Conservation (phyloP, 768 basidiomycete genomes). For the Psilocybe cyanescens region DNA sequence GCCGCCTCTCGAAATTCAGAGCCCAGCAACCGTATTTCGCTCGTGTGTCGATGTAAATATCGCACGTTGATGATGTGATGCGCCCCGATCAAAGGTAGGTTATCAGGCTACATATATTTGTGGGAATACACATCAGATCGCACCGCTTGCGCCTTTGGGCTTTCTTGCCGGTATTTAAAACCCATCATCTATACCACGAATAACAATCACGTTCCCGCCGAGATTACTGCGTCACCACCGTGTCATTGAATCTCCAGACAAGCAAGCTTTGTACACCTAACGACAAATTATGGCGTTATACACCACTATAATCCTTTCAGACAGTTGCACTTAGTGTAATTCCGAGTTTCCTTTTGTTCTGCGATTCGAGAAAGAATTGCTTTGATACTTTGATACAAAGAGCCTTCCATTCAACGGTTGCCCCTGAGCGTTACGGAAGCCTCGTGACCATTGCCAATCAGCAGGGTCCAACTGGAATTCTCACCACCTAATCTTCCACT, state of each 20-base stretch:
- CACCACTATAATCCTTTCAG: background rate
- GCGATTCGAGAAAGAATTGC: background rate
- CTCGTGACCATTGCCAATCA: background rate
- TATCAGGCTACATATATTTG: constrained; percentile 8
- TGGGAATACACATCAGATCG: constrained; percentile 7
- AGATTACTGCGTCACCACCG: constrained; percentile 12
- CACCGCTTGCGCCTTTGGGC: constrained; percentile 2
- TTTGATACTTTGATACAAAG: background rate
- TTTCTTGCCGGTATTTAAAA: constrained; percentile 9
- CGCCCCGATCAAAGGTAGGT: constrained; percentile 9
- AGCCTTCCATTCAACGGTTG: background rate
- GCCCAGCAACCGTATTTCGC: background rate
- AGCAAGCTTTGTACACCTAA: background rate
- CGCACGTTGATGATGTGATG: constrained; percentile 4
- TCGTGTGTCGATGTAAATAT: background rate
- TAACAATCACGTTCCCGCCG: constrained; percentile 10
- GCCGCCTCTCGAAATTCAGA: background rate
- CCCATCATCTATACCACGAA: constrained; percentile 1
- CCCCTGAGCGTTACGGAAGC: background rate
- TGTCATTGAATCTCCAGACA: background rate
- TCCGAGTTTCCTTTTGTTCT: background rate
- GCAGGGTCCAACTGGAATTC: background rate
- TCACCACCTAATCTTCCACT: background rate
- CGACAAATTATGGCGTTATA: background rate
- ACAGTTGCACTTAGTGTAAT: background rate